Evolutionary conservation across 768 basidiomycete genomes (phyloP), one percentile per base, ranked within the genome.

Genomic region (Suillus tomentosus): DNA sequence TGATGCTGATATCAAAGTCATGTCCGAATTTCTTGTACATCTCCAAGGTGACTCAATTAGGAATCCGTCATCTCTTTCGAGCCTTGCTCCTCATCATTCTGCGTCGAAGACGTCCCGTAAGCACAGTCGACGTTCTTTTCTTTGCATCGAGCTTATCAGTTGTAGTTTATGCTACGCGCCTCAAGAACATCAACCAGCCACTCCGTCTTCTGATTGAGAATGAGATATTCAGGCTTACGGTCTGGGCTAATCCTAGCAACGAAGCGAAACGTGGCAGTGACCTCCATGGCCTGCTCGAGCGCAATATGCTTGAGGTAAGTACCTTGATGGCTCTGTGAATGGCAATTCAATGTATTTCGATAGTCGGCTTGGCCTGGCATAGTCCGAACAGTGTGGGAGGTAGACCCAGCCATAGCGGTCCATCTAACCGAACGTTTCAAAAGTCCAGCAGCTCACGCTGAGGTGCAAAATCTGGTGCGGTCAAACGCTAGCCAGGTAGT

Each of bases 401-500:
- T 93, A 40, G 82, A 92, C 69, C 93, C 97, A 6, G 88, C 90
- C 2, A 87, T 97, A 66, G 91, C 91, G 0, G 81, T 99, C 8
- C 83, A 90, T 70, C 81, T 98, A 67, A 83, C 85, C n/a, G 95
- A 96, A 74, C 90, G 97, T 11, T 95, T 97, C 84, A 95, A 92
- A 74, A 78, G 82, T 43, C 76, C 82, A 5, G 67, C 80, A 2
- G 83, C 94, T 37, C 83, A 87, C 10, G 77, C 79, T n/a, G 96
- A 98, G 74, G 87, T 96, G 34, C 80, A 80, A 13, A 85, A 85
- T 42, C 81, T 94, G 42, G 87, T 97, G 63, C 87, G 91, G 8
- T 84, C 87, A 0, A 87, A 86, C 65, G 87, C 95, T 0, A 75
- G 81, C 31, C 85, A 86, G 31, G 90, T 89, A 2, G 76, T 95